Evolutionary conservation across 78 protist species (phyloP).

Genomic region (Dictyostelium purpureum): DNA sequence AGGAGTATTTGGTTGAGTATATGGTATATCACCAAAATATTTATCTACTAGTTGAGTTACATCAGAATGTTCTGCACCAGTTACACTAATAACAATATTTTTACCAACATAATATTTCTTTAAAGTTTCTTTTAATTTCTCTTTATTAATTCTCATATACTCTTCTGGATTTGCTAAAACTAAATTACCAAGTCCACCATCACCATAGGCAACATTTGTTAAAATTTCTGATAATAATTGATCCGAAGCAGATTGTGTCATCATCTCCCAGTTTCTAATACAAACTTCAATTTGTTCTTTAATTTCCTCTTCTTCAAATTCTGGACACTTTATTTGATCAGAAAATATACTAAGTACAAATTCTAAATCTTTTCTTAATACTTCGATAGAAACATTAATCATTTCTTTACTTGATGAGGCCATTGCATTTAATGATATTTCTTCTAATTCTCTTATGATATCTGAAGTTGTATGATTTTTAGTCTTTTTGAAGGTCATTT

Average conservation of each 20-base stretch:
- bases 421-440: constrained; percentile 36
- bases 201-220: constrained; percentile 30
- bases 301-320: constrained; percentile 10
- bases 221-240: neutral
- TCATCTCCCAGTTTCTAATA: neutral
- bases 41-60: neutral
- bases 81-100: constrained; percentile 34
- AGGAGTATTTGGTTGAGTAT: neutral
- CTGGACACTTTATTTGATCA: constrained; percentile 49
- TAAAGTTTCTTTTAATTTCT: neutral
- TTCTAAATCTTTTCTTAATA: constrained; percentile 48
- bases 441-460: constrained; percentile 2
- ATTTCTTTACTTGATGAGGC: constrained; percentile 1
- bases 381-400: constrained; percentile 14
- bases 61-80: constrained; percentile 40
- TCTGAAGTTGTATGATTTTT: constrained; percentile 42
- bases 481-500: constrained; percentile 46
- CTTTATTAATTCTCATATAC: neutral
- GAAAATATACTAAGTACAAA: constrained; percentile 1
- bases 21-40: constrained; percentile 44
- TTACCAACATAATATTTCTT: constrained; percentile 31
- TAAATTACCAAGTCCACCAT: constrained; percentile 20
- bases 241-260: neutral
- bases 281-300: constrained; percentile 4
- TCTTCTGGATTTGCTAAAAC: neutral